Conservation (phyloP, 371 early-diverging fungal species). For the Mucor plumbeus region DNA sequence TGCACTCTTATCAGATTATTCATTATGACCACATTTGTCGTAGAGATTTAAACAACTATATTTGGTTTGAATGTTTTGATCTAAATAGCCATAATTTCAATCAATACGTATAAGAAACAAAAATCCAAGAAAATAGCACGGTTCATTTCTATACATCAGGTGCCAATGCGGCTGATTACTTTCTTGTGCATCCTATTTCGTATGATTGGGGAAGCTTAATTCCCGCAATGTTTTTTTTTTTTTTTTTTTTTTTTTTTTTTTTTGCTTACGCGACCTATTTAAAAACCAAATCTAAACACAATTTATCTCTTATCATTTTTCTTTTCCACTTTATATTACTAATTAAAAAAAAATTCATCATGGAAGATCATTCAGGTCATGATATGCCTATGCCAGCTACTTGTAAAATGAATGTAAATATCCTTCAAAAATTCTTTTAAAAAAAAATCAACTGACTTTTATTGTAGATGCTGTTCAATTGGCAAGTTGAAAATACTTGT, state of each 20-base stretch:
- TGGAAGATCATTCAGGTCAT: constrained; percentile 34
- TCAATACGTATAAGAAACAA: not conserved
- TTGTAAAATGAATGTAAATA: constrained; percentile 43
- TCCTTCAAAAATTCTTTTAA: not conserved
- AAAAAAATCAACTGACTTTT: not conserved
- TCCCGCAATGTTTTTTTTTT: constrained; percentile 5
- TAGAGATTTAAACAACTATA: too few relatives aligned
- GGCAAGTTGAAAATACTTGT: constrained; percentile 77
- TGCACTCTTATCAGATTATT: not conserved
- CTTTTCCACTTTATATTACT: constrained; percentile 4
- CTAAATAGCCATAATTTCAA: too few relatives aligned
- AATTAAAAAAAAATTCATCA: not conserved
- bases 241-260: too few relatives aligned
- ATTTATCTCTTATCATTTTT: not conserved
- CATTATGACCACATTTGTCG: too few relatives aligned
- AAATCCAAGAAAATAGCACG: not conserved
- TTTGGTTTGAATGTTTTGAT: too few relatives aligned
- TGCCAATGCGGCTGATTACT: not conserved
- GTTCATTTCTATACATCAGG: not conserved
- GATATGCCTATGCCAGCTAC: constrained; percentile 29
- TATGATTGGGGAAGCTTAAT: constrained; percentile 6
- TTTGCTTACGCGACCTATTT: constrained; percentile 1
- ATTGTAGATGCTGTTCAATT: constrained; percentile 80
- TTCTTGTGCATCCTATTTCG: not conserved
- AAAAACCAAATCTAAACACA: not conserved